Base-by-base conservation (phyloP, 495 filamentous ascomycete genomes). In the Immersiella caudata region DNA sequence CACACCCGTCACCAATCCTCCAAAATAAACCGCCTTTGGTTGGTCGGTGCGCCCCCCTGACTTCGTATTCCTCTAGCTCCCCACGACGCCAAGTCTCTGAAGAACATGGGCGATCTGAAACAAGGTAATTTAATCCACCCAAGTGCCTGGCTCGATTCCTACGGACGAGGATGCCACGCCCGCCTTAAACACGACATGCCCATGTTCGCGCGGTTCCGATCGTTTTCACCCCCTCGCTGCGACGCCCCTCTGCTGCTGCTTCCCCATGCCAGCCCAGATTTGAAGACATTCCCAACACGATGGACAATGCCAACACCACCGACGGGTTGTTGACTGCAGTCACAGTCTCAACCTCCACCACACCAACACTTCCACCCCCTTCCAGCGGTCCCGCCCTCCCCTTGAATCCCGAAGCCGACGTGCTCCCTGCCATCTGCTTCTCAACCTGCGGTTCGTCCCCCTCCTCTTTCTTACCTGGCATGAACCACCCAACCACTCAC, bases 41-140 rank as follows among this genome's bases (percentile, higher is more conserved):
- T 55, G 52, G 52, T 14, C 24, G 6, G 2, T 22, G 9, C 24
- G 52, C 52, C 52, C 14, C 52, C 52, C 52, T 55, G 52, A 55
- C 20, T 55, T 55, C 52, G 52, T 55, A 55, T 55, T 55, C 24
- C 52, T 22, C n/a, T 55, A 26, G 52, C 21, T 26, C 22, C 21
- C 7, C 52, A 55, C 52, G 9, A 55, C 52, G 52, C 52, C 52
- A 55, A 55, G 25, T 55, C 52, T n/a, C n/a, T 14, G 14, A 18
- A 5, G 11, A 14, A 46, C 2, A 12, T 2, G 2, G 40, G 40
- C 40, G 5, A 46, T 18, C 16, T 46, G 40, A 46, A 46, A 46
- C 40, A 46, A 14, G 11, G 16, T 33, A 46, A 46, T 46, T n/a
- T 46, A 46, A 46, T 14, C 40, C 40, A 46, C 40, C 16, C 16